phyloP scores from a whole-genome alignment of 2,329 filamentous ascomycete species.

The Hymenoscyphus occultus region DNA sequence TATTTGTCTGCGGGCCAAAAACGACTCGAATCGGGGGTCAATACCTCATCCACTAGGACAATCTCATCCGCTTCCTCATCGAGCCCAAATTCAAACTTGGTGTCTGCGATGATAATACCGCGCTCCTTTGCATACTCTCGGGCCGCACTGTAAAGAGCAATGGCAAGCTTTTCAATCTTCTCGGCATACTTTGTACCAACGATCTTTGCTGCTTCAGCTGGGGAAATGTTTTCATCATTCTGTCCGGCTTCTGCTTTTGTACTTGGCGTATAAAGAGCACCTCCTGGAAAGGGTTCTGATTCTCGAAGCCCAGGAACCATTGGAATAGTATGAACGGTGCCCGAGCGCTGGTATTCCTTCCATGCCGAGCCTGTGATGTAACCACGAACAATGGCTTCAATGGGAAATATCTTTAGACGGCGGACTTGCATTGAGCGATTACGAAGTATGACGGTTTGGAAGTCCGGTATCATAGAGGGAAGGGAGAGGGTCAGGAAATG shows the following conservation, averaged over 20 bases:
- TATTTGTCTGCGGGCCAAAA: conserved; percentile 82
- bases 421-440: conserved; percentile 65
- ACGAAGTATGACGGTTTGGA: conserved; percentile 43
- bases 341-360: conserved; percentile 61
- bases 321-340: conserved; percentile 63
- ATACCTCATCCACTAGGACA: conserved; percentile 68
- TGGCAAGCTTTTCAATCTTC: conserved; percentile 55
- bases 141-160: conserved; percentile 58
- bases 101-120: conserved; percentile 71
- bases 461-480: conserved; percentile 46
- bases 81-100: conserved; percentile 71
- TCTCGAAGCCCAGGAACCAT: conserved; percentile 57
- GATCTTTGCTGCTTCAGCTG: conserved; percentile 46
- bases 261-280: conserved; percentile 62
- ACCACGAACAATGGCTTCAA: conserved; percentile 70
- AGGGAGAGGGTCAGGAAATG: conserved; percentile 61
- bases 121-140: conserved; percentile 52
- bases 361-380: conserved; percentile 69
- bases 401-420: conserved; percentile 60
- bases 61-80: conserved; percentile 58
- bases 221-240: conserved; percentile 70
- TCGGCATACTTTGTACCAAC: conserved; percentile 57
- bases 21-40: conserved; percentile 77
- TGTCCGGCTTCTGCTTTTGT: conserved; percentile 66
- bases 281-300: conserved; percentile 56